Percentiles rank a stretch among this genome's conserved stretches.
These are phyloP conservation scores for Coemansia sp. DNA, from an alignment of 192 early-diverging fungal genomes.

Conservation along the genomic window DNA sequence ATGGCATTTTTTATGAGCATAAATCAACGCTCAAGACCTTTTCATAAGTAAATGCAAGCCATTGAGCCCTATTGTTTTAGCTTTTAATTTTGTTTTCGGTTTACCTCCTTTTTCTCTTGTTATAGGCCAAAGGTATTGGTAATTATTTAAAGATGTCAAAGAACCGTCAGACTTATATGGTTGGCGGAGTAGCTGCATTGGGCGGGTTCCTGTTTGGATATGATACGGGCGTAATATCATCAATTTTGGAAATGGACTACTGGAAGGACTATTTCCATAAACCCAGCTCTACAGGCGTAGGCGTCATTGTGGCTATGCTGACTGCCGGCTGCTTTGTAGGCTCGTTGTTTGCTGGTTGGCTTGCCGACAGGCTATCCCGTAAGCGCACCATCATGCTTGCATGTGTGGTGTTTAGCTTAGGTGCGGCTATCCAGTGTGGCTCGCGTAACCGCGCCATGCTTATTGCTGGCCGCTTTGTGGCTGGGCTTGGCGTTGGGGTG, in stretches of 20 bases:
- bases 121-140: neutral
- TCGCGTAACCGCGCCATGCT: conserved; percentile 62
- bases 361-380: conserved; percentile 68
- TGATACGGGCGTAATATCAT: conserved; percentile 73
- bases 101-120: neutral
- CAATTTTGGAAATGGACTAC: conserved; percentile 59
- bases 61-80: no score
- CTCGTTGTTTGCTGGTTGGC: conserved; percentile 62
- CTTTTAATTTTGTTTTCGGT: neutral
- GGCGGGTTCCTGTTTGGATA: conserved; percentile 57
- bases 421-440: conserved; percentile 69
- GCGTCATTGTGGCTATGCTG: conserved; percentile 65
- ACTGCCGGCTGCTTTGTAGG: conserved; percentile 75
- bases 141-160: conserved; percentile 12
- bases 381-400: conserved; percentile 68
- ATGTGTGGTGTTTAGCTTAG: conserved; percentile 67
- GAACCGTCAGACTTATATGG: conserved; percentile 24
- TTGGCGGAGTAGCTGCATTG: conserved; percentile 54
- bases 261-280: conserved; percentile 59
- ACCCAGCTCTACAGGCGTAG: conserved; percentile 55
- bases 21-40: no score
- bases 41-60: no score
- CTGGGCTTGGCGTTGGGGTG: conserved; percentile 79
- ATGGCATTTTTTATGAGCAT: no score
- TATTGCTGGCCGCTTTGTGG: conserved; percentile 73